A percentile compares a stretch with the other conserved stretches of the same genome.
phyloP scores from a whole-genome alignment of 2,329 filamentous ascomycete species.

The Exophiala alcalophila region DNA sequence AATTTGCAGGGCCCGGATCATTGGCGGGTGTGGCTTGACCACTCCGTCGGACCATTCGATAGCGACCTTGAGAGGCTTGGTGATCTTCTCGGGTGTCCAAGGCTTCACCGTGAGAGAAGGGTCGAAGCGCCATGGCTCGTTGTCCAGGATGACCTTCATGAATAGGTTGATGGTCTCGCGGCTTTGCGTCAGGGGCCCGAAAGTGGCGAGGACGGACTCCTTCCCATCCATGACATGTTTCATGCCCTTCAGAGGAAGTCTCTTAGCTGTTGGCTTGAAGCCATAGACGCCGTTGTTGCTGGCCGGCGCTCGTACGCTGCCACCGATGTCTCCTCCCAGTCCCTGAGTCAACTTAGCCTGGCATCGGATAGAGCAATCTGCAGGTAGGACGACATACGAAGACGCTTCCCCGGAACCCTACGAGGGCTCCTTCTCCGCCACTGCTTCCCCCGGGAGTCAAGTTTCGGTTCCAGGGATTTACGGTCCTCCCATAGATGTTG shows the following conservation, averaged over 20 bases:
- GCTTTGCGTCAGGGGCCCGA: slow-evolving; percentile 56
- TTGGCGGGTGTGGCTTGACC: slow-evolving; percentile 64
- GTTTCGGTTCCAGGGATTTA: slow-evolving; percentile 53
- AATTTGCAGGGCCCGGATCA: slow-evolving; percentile 49
- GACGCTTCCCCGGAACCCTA: slow-evolving; percentile 50
- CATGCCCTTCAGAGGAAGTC: slow-evolving; percentile 37
- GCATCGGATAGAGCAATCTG: not conserved
- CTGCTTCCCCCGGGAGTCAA: slow-evolving; percentile 54
- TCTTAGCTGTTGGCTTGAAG: slow-evolving; percentile 39
- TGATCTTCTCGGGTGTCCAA: slow-evolving; percentile 43
- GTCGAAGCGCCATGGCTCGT: slow-evolving; percentile 53
- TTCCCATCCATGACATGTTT: slow-evolving; percentile 13
- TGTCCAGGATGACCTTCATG: slow-evolving; percentile 41
- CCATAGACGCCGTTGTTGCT: slow-evolving; percentile 43
- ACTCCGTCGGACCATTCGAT: slow-evolving; percentile 65
- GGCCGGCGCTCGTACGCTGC: slow-evolving; percentile 40
- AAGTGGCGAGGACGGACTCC: slow-evolving; percentile 43
- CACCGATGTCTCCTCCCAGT: slow-evolving; percentile 53
- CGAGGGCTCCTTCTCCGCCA: slow-evolving; percentile 56
- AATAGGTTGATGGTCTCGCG: slow-evolving; percentile 49
- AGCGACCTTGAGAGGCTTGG: slow-evolving; percentile 51
- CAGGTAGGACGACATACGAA: slow-evolving; percentile 6
- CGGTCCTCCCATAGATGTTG: slow-evolving; percentile 41
- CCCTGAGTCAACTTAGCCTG: slow-evolving; percentile 39
- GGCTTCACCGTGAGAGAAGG: slow-evolving; percentile 54